Percentiles rank a stretch among this genome's conserved stretches.
phyloP scores from a whole-genome alignment of 441 rosid species.

The Lepidium campestre region DNA sequence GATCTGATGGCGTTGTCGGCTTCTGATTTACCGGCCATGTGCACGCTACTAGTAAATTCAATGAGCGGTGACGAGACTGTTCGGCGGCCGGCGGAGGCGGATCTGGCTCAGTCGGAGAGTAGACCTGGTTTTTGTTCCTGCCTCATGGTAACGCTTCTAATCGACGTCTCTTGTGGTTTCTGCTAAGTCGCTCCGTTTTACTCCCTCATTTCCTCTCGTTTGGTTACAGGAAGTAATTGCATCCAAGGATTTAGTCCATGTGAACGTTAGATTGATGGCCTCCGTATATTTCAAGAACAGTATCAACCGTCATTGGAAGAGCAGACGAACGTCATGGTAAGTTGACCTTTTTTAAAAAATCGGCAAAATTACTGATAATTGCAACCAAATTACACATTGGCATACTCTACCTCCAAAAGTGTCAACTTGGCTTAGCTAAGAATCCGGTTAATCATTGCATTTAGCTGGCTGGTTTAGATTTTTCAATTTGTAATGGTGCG shows the following conservation, averaged over 20 bases:
- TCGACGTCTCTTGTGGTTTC: conserved; percentile 29
- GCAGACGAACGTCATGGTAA: conserved; percentile 74
- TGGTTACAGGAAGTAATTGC: conserved; percentile 83
- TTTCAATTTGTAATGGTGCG: not conserved
- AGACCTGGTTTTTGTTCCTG: conserved; percentile 96
- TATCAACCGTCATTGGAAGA: conserved; percentile 87
- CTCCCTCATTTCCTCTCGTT: conserved; percentile 5
- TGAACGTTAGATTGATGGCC: conserved; percentile 85
- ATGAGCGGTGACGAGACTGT: conserved; percentile 81
- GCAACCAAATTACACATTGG: not conserved
- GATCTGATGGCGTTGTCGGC: conserved; percentile 82
- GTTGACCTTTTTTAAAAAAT: not conserved
- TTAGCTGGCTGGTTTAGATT: conserved; percentile 1
- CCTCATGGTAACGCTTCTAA: conserved; percentile 57
- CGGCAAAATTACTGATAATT: not conserved
- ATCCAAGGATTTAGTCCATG: conserved; percentile 84
- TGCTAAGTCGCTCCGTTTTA: conserved; percentile 3
- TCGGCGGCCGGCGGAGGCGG: conserved; percentile 86
- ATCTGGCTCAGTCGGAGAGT: conserved; percentile 83
- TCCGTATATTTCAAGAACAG: conserved; percentile 92
- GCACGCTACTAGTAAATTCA: conserved; percentile 74
- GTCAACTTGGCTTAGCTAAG: not conserved
- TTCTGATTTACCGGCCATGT: conserved; percentile 84
- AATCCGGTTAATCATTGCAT: not conserved
- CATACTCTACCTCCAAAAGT: not conserved